Evolutionary conservation across 2,329 filamentous ascomycete genomes (phyloP), one percentile per base, ranked within the genome.

Genomic region (Lasiodiplodia citricola): DNA sequence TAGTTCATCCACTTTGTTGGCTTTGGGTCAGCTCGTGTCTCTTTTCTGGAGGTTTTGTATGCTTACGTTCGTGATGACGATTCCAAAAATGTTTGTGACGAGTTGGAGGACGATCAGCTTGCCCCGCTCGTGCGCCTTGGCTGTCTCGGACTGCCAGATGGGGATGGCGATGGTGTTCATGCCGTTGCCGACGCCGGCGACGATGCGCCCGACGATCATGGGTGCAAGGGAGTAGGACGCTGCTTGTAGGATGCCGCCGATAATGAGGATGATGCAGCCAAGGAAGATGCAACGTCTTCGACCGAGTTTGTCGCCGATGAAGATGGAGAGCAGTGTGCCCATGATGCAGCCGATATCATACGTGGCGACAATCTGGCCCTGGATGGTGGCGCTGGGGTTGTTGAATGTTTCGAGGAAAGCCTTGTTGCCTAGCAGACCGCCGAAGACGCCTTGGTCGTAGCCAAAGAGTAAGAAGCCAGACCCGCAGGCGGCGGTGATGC

Each of bases 101-200:
- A 44, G 41, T 18, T 44, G 41, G 3, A 44, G 41, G 14, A 44
- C 41, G 5, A 44, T 44, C 41, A 44, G 41, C 16, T 44, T 44
- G 2, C 41, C 41, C 4, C 41, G 41, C 2, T 44, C 16, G 5
- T n/a, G 41, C 41, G 41, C 16, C 41, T 44, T n/a, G 5, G 84
- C 84, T 70, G 83, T 85, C 71, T 87, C 85, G 4, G 84, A 83
- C 76, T 86, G 84, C 72, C 85, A 87, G 4, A 83, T 84, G 3
- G 85, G 85, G 31, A 86, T 85, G 0, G 84, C 86, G 0, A 81
- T 82, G 4, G 84, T 86, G 75, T 87, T 87, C 77, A 87, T 85
- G n/a, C 85, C 85, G 68, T 87, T 87, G 3, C 85, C 85, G n/a
- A 87, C 75, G 66, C 85, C 85, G 16, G 85, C 86, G 58, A 87